These are phyloP conservation scores for Fusarium goolgardi DNA, from an alignment of 2,329 filamentous ascomycete genomes.

Conservation along the genomic window DNA sequence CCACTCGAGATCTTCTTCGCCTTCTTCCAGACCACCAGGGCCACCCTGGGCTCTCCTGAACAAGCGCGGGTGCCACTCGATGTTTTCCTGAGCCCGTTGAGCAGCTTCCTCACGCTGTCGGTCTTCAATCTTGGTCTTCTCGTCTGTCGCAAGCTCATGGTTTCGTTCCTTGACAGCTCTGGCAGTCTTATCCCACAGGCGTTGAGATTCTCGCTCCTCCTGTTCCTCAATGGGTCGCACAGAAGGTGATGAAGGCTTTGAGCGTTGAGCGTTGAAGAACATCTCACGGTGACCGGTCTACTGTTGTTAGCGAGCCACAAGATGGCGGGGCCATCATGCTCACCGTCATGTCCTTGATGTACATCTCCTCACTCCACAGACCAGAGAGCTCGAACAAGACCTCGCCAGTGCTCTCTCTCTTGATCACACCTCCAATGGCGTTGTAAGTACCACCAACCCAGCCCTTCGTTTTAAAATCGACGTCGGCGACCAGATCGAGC, in stretches of 20 bases:
- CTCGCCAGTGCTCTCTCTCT: slow-evolving; percentile 87
- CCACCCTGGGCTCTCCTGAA: slow-evolving; percentile 82
- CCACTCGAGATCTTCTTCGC: slow-evolving; percentile 93
- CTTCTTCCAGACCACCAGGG: slow-evolving; percentile 77
- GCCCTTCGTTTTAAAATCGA: slow-evolving; percentile 98
- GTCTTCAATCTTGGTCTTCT: slow-evolving; percentile 97
- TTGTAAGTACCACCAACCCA: slow-evolving; percentile 98
- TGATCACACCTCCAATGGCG: slow-evolving; percentile 91
- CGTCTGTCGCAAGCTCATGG: slow-evolving; percentile 89
- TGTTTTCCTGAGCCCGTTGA: slow-evolving; percentile 77
- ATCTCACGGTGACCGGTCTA: slow-evolving; percentile 90
- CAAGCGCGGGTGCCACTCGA: slow-evolving; percentile 89
- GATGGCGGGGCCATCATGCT: slow-evolving; percentile 44
- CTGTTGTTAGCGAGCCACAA: slow-evolving; percentile 5
- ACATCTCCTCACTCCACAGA: slow-evolving; percentile 95
- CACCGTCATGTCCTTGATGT: slow-evolving; percentile 83
- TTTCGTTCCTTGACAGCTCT: slow-evolving; percentile 85
- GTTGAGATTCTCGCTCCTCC: slow-evolving; percentile 88
- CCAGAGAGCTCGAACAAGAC: slow-evolving; percentile 91
- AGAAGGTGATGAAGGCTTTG: slow-evolving; percentile 79
- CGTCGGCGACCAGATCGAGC: slow-evolving; percentile 84
- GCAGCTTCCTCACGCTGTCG: slow-evolving; percentile 90
- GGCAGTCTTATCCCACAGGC: slow-evolving; percentile 84
- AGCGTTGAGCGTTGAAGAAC: slow-evolving; percentile 85
- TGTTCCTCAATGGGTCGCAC: slow-evolving; percentile 87